phyloP scores from a whole-genome alignment of 768 basidiomycete genomes.

The Naganishia vaughanmartiniae region DNA sequence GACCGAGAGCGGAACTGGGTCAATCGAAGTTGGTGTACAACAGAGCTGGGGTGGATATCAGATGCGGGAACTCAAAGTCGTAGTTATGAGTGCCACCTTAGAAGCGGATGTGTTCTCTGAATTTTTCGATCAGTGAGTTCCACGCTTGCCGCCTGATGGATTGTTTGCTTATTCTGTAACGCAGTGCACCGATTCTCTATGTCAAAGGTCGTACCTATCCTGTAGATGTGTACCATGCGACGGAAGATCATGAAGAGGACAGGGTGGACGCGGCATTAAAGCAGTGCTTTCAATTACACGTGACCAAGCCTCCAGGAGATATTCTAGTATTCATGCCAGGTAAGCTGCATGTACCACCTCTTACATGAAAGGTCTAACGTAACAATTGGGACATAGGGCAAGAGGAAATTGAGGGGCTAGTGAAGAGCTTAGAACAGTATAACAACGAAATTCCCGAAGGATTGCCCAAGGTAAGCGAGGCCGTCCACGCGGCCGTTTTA shows the following conservation, averaged over 20 bases:
- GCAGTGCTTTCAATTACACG: slow-evolving; percentile 88
- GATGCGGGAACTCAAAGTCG: slow-evolving; percentile 74
- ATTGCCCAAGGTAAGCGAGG: slow-evolving; percentile 57
- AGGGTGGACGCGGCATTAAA: slow-evolving; percentile 84
- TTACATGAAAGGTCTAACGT: background rate
- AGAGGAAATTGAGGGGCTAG: slow-evolving; percentile 89
- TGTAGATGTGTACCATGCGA: slow-evolving; percentile 75
- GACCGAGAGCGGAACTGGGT: slow-evolving; percentile 49
- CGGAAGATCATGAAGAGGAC: slow-evolving; percentile 67
- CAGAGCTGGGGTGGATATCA: slow-evolving; percentile 46
- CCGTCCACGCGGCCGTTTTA: slow-evolving; percentile 10
- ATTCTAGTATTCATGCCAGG: slow-evolving; percentile 91
- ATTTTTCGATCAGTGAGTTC: slow-evolving; percentile 76
- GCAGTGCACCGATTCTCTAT: slow-evolving; percentile 80
- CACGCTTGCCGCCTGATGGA: background rate
- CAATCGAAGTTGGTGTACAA: slow-evolving; percentile 53
- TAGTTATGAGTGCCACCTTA: slow-evolving; percentile 96
- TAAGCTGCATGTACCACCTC: slow-evolving; percentile 42
- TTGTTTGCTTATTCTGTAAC: slow-evolving; percentile 21
- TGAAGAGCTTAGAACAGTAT: slow-evolving; percentile 68
- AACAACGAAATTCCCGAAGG: slow-evolving; percentile 67
- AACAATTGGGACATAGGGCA: slow-evolving; percentile 60
- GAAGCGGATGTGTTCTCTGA: slow-evolving; percentile 90
- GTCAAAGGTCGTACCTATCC: slow-evolving; percentile 90
- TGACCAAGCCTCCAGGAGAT: slow-evolving; percentile 74